Conservation (phyloP, 345 rosid genomes). For the Eucalyptus albens region DNA sequence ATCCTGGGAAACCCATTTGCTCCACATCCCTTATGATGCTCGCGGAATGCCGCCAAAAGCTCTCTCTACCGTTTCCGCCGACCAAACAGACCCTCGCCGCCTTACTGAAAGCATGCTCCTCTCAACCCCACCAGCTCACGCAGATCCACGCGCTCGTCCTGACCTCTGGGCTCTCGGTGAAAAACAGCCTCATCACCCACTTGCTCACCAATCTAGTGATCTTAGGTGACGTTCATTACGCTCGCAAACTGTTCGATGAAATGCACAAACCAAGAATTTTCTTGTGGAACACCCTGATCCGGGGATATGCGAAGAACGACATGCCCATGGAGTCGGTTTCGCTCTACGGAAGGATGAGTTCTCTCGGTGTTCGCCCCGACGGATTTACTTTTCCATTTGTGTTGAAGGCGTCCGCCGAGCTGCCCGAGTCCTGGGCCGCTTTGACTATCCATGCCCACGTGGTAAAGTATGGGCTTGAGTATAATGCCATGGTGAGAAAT, state of each 20-base stretch:
- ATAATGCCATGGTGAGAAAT: constrained; percentile 20
- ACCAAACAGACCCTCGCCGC: constrained; percentile 20
- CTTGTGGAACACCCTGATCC: constrained; percentile 43
- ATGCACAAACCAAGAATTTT: constrained; percentile 40
- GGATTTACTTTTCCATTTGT: constrained; percentile 32
- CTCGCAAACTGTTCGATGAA: constrained; percentile 39
- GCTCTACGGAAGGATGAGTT: constrained; percentile 17
- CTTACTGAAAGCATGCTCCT: constrained; percentile 13
- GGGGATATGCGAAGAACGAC: constrained; percentile 25
- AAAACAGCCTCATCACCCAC: constrained; percentile 31
- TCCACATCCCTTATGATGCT: not conserved
- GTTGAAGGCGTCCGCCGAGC: constrained; percentile 24
- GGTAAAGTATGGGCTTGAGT: constrained; percentile 25
- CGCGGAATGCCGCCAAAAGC: not conserved
- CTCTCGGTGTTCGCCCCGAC: constrained; percentile 20
- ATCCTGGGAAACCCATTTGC: not conserved
- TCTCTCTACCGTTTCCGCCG: not conserved
- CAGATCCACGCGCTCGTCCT: constrained; percentile 22
- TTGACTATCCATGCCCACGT: constrained; percentile 18
- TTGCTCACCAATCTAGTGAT: constrained; percentile 2
- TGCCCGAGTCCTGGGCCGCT: constrained; percentile 4
- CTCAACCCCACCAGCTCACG: constrained; percentile 11
- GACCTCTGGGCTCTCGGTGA: constrained; percentile 20
- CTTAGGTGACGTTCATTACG: constrained; percentile 20
- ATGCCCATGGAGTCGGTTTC: constrained; percentile 5